Conservation (phyloP, 2,329 filamentous ascomycete species). For the Hawksworthiomyces lignivorus region DNA sequence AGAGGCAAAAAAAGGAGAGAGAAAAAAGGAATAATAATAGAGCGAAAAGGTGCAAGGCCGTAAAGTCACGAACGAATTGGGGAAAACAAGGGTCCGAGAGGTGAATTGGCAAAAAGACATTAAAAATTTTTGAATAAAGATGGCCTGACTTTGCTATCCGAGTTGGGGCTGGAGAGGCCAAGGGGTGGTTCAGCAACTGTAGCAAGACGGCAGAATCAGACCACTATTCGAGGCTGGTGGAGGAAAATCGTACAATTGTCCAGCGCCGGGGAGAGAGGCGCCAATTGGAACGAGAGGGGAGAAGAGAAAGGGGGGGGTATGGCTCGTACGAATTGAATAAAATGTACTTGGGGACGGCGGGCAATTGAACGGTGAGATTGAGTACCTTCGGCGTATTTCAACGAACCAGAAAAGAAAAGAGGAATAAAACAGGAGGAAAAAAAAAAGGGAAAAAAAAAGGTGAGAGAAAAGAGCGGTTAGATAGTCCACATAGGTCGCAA, state of each 20-base stretch:
- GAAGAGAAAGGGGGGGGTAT: no score
- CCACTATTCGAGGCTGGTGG: constrained; percentile 13
- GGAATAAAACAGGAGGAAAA: no score
- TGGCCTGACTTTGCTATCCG: constrained; percentile 16
- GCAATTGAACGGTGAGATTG: background rate
- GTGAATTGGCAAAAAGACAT: constrained; percentile 9
- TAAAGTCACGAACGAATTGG: no score
- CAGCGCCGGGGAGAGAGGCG: constrained; percentile 11
- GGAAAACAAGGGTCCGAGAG: no score
- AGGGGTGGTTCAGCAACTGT: constrained; percentile 13
- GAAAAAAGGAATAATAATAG: background rate
- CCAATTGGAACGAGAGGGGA: no score
- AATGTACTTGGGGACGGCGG: constrained; percentile 3
- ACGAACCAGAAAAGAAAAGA: no score
- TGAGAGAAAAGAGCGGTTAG: no score
- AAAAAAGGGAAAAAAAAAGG: no score
- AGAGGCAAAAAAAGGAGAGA: background rate
- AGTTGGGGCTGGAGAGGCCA: constrained; percentile 11
- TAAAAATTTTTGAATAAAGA: no score
- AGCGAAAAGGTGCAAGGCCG: background rate
- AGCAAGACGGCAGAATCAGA: constrained; percentile 16
- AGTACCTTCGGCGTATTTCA: no score
- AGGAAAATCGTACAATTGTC: constrained; percentile 16
- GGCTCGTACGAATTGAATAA: no score
- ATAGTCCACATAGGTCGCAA: no score